Evolutionary conservation across 1,284 basidiomycete species (phyloP).

Genomic region (Ustilago tritici): DNA sequence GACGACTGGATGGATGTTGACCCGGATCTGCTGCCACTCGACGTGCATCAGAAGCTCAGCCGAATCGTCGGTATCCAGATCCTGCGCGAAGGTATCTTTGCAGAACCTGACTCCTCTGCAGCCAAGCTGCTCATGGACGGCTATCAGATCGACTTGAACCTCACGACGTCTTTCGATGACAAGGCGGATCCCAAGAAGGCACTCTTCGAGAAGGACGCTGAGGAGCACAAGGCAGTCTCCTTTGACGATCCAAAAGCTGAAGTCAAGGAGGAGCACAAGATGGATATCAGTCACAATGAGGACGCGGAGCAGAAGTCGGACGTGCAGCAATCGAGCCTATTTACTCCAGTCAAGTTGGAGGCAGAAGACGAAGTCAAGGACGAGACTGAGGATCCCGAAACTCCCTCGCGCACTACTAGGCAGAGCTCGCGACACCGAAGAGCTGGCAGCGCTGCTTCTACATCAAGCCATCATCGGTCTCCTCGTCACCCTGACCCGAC

Average conservation of each 20-base stretch:
- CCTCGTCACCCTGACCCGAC: constrained; percentile 33
- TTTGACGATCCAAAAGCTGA: constrained; percentile 1
- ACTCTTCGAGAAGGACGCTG: neutral
- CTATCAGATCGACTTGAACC: constrained; percentile 21
- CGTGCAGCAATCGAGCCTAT: neutral
- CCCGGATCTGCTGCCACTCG: constrained; percentile 40
- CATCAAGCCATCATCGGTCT: constrained; percentile 36
- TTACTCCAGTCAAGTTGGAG: neutral
- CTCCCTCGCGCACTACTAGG: constrained; percentile 18
- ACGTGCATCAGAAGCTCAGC: constrained; percentile 48
- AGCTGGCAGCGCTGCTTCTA: constrained; percentile 25
- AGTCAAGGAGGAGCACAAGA: neutral
- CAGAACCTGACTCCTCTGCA: constrained; percentile 37
- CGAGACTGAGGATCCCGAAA: constrained; percentile 1
- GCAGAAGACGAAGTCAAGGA: constrained; percentile 2
- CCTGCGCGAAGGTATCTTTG: constrained; percentile 44
- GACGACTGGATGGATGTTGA: constrained; percentile 49
- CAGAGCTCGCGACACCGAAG: constrained; percentile 21
- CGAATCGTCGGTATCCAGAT: constrained; percentile 51
- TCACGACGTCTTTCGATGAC: constrained; percentile 8
- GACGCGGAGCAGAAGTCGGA: constrained; percentile 3
- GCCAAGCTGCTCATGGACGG: constrained; percentile 25
- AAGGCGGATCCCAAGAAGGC: neutral
- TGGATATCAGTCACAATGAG: neutral
- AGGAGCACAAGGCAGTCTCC: neutral